Base-by-base conservation (phyloP, 768 basidiomycete species). In the Trametes cubensis region DNA sequence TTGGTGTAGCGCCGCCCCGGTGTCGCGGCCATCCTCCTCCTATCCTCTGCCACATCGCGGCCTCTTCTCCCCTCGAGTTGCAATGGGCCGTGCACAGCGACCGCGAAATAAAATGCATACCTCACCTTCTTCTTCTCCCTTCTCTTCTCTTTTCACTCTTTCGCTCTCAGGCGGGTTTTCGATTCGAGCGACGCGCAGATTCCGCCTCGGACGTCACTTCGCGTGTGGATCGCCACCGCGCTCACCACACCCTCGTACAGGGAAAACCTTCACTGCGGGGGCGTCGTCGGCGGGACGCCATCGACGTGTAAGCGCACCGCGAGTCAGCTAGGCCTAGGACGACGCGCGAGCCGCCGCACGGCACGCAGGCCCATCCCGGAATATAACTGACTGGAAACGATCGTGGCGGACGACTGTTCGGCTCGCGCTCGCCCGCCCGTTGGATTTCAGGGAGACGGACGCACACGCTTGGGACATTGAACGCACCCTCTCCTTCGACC, bases 201-300 rank as follows among this genome's bases (percentile, higher is more conserved):
- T 34, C 34, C 55, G 55, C 56, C 46, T 58, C 56, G 46, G 39
- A 58, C 46, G 56, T 49, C 45, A 47, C 30, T 21, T 30, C 42
- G 26, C 55, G 44, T n/a, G 44, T 25, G 25, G 17, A 30, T 30
- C 30, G 44, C 44, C 26, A 56, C 44, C 44, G 44, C 44, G 20
- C 23, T 25, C 53, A 42, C 40, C 21, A 41, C 41, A 23, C 25
- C 48, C 48, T 54, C 52, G 13, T 21, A 21, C 38, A 40, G 52
- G 52, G 17, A 54, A 39, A 54, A 54, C 48, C 25, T 26, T 26
- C 48, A 20, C 20, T 23, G 51, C 52, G 39, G 41, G 52, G 20
- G 48, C 23, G 26, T 49, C 48, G 48, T 28, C 48, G 23, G 45
- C 23, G 48, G 25, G 25, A 34, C 34, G 34, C 34, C 34, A 34